Evolutionary conservation across 163 green algal species (phyloP), one percentile per base, ranked within the genome.

Genomic region (Scenedesmus sp.): DNA sequence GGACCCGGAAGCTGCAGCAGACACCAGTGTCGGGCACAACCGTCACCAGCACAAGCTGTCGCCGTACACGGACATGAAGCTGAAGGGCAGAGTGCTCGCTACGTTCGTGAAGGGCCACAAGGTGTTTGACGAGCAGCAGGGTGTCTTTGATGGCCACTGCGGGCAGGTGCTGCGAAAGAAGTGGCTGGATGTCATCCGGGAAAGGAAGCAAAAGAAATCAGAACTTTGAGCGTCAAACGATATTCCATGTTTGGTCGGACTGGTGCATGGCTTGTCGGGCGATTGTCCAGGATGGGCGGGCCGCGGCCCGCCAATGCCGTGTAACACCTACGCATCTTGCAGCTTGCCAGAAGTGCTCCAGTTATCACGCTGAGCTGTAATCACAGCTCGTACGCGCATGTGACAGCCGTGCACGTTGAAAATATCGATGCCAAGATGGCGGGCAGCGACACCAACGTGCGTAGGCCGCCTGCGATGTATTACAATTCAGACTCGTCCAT

Each of bases 101-200:
- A 98, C 97, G 2, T 97, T 97, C 88, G 96, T 99, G 49, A 43
- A 92, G 1, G 97, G 97, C 0, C 91, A 95, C 40, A 89, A 96
- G 42, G 96, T 98, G 59, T 98, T 96, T 81, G 92, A 94, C 40
- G 87, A 68, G 33, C 16, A 83, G 24, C 15, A 93, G 0, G 92
- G 92, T 7, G 90, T 91, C 13, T 87, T 73, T 30, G 33, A 73
- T 35, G 83, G 84, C 5, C 56, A 24, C 9, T 91, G 84, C 42
- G 87, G 87, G 26, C 81, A 68, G 7, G 87, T 91, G 13, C 18
- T 91, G 22, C 53, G 79, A 18, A 30, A 80, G 30, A 91, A 87
- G 33, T 91, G 87, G 87, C 78, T 90, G n/a, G 72, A 90, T 18
- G 13, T 90, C 43, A 40, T 53, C 3, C 59, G 61, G 1, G 85